Percentiles rank a stretch among this genome's conserved stretches.
phyloP scores from a whole-genome alignment of 179 eudicot genomes.

The Carnegiea gigantea region DNA sequence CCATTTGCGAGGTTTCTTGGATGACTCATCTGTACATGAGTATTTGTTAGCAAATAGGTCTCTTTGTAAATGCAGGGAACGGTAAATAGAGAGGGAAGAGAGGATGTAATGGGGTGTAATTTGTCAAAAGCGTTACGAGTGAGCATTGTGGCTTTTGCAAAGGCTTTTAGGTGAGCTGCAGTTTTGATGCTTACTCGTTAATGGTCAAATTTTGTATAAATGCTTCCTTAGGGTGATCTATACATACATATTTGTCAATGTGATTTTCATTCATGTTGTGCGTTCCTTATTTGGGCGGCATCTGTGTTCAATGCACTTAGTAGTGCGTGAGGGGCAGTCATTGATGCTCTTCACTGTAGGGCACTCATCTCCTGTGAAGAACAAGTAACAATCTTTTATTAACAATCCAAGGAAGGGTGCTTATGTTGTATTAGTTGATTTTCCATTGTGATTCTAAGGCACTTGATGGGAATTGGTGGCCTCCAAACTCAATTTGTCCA shows the following conservation, averaged over 20 bases:
- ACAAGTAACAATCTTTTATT: no score
- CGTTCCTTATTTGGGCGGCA: no score
- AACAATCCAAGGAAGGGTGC: no score
- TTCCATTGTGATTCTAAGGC: no score
- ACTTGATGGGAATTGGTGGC: no score
- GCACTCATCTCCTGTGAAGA: no score
- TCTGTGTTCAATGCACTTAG: no score
- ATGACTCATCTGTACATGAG: slow-evolving; percentile 33
- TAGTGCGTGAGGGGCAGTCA: no score
- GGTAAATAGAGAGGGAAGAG: slow-evolving; percentile 33
- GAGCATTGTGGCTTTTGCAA: slow-evolving; percentile 39
- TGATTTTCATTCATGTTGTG: background rate
- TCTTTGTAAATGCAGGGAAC: slow-evolving; percentile 28
- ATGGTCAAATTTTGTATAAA: slow-evolving; percentile 28
- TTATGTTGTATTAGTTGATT: no score
- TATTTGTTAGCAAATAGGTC: slow-evolving; percentile 20
- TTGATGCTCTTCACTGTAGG: no score
- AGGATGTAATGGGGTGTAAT: slow-evolving; percentile 34
- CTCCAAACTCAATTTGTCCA: no score
- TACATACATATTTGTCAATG: background rate
- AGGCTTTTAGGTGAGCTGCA: slow-evolving; percentile 36
- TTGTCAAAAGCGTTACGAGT: slow-evolving; percentile 22
- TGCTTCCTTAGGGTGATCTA: background rate
- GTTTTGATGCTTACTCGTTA: slow-evolving; percentile 29
- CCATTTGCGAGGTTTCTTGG: slow-evolving; percentile 13